Evolutionary conservation across 2,329 filamentous ascomycete genomes (phyloP).

Genomic region (Lachnellula subtilissima): DNA sequence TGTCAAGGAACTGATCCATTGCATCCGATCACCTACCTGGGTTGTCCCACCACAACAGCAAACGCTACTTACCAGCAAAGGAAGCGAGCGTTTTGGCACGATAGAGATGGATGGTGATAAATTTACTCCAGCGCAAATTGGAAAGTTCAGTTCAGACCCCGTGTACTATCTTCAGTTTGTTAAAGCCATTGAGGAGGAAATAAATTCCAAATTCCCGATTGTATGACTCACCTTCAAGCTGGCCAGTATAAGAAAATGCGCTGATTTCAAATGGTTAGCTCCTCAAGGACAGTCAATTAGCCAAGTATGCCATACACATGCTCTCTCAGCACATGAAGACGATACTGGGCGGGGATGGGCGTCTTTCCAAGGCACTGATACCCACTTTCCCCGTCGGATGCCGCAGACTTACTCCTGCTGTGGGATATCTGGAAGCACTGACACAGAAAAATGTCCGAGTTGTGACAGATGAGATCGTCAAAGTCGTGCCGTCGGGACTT

Average conservation of each 20-base stretch:
- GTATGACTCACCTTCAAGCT: conserved; percentile 26
- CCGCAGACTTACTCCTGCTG: conserved; percentile 37
- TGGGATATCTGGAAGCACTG: conserved; percentile 35
- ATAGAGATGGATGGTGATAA: conserved; percentile 36
- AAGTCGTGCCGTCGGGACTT: conserved; percentile 34
- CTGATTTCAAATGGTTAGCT: conserved; percentile 37
- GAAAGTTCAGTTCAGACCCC: conserved; percentile 43
- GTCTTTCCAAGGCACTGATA: conserved; percentile 43
- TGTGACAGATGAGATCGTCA: conserved; percentile 41
- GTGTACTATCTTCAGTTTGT: conserved; percentile 44
- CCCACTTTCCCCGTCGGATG: conserved; percentile 39
- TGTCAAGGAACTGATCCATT: conserved; percentile 38
- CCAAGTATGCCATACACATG: conserved; percentile 1
- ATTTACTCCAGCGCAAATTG: conserved; percentile 46
- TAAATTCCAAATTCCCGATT: conserved; percentile 6
- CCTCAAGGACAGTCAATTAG: conserved; percentile 8
- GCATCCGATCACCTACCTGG: conserved; percentile 41
- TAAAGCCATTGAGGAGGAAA: conserved; percentile 41
- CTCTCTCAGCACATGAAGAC: conserved; percentile 41
- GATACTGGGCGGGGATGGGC: conserved; percentile 43
- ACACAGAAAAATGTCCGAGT: conserved; percentile 32
- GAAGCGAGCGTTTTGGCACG: conserved; percentile 34
- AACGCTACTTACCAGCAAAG: conserved; percentile 37
- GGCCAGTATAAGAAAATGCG: background rate
- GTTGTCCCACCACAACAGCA: conserved; percentile 36